These are phyloP conservation scores for Choiromyces venosus DNA, from an alignment of 495 filamentous ascomycete genomes.

Conservation along the genomic window DNA sequence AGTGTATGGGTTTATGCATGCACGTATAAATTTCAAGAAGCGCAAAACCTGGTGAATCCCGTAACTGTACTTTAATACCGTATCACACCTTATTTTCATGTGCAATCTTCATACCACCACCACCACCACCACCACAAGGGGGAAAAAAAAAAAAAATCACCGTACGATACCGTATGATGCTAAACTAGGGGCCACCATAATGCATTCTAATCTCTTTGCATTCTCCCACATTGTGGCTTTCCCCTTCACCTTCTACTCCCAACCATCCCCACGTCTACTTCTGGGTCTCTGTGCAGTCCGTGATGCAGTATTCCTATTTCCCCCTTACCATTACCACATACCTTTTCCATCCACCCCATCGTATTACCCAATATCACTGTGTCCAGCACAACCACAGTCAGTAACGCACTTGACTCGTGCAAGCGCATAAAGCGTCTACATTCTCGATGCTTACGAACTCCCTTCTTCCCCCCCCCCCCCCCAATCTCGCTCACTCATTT, in stretches of 20 bases:
- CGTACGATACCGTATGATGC: background rate
- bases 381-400: background rate
- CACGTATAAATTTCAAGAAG: background rate
- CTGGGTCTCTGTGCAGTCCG: background rate
- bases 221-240: background rate
- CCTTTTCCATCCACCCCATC: background rate
- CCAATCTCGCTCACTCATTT: no score
- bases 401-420: background rate
- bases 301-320: background rate
- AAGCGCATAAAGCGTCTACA: background rate
- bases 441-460: background rate
- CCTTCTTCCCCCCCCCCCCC: background rate
- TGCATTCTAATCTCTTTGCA: background rate
- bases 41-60: background rate
- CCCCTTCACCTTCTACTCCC: background rate
- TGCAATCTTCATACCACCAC: background rate
- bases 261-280: background rate
- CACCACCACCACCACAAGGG: no score
- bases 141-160: background rate
- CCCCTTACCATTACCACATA: background rate
- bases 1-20: background rate
- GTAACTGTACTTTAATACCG: background rate
- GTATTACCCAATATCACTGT: background rate
- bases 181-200: background rate
- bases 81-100: background rate